These are phyloP conservation scores for Mycocentrospora acerina DNA, from an alignment of 2,329 filamentous ascomycete genomes.

Conservation along the genomic window DNA sequence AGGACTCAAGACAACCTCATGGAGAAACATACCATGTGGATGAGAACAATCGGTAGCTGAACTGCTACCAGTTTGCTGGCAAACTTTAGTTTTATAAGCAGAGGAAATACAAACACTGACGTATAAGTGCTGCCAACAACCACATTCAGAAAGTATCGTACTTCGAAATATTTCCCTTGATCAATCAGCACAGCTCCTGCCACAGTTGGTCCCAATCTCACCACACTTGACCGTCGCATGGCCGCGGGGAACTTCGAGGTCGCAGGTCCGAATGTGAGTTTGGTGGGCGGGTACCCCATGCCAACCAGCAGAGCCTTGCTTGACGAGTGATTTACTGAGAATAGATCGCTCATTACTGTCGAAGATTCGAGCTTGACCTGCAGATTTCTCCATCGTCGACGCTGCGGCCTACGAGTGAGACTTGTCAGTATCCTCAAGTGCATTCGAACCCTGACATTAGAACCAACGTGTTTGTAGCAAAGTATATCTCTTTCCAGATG, in stretches of 20 bases:
- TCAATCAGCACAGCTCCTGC: slow-evolving; percentile 9
- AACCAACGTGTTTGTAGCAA: slow-evolving; percentile 52
- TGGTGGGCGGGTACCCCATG: slow-evolving; percentile 49
- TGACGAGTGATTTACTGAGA: slow-evolving; percentile 47
- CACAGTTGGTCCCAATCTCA: slow-evolving; percentile 12
- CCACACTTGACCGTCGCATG: slow-evolving; percentile 55
- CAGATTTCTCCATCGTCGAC: slow-evolving; percentile 52
- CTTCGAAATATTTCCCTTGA: slow-evolving; percentile 57
- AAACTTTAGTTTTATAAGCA: slow-evolving; percentile 15
- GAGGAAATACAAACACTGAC: slow-evolving; percentile 22
- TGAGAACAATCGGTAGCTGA: slow-evolving; percentile 57
- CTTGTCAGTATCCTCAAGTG: slow-evolving; percentile 18
- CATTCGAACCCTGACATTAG: slow-evolving; percentile 1
- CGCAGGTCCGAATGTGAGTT: slow-evolving; percentile 51
- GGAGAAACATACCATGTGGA: slow-evolving; percentile 51
- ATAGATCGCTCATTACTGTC: slow-evolving; percentile 54
- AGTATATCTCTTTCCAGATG: slow-evolving; percentile 55
- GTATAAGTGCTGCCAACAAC: slow-evolving; percentile 48
- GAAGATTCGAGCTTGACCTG: slow-evolving; percentile 54
- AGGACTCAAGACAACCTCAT: not conserved
- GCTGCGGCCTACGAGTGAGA: slow-evolving; percentile 45
- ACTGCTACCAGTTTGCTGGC: slow-evolving; percentile 52
- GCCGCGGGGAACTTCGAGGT: slow-evolving; percentile 53
- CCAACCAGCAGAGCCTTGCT: slow-evolving; percentile 49
- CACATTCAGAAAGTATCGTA: slow-evolving; percentile 57